phyloP scores from a whole-genome alignment of 2,329 filamentous ascomycete genomes.

The Hypomyces perniciosus region DNA sequence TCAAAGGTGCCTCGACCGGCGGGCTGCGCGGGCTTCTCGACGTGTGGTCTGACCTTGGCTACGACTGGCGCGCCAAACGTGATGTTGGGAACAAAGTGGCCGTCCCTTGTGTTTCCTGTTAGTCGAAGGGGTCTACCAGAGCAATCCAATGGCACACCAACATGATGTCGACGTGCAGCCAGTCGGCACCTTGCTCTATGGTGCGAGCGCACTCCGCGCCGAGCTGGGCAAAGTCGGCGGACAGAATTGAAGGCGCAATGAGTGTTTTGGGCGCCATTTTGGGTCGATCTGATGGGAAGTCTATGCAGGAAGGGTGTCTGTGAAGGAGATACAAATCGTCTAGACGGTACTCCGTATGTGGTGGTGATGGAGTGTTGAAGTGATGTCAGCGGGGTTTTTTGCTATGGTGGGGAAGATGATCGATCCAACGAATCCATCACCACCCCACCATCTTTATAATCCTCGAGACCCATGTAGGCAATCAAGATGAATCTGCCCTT shows the following conservation, averaged over 20 bases:
- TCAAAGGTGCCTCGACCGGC: conserved; percentile 89
- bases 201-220: conserved; percentile 81
- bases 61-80: conserved; percentile 95
- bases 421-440: too few relatives aligned
- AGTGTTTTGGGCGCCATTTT: conserved; percentile 85
- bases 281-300: background rate
- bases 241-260: conserved; percentile 96
- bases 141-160: conserved; percentile 26
- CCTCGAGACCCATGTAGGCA: background rate
- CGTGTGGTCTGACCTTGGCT: conserved; percentile 83
- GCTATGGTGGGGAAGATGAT: background rate
- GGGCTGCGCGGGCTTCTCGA: conserved; percentile 63
- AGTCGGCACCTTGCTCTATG: conserved; percentile 82
- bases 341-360: too few relatives aligned
- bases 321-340: too few relatives aligned
- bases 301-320: background rate
- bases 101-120: conserved; percentile 60
- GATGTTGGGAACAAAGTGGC: conserved; percentile 97
- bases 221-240: conserved; percentile 87
- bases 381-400: background rate
- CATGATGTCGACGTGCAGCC: conserved; percentile 93
- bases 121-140: background rate
- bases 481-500: too few relatives aligned
- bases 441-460: background rate
- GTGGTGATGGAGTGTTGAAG: background rate